Evolutionary conservation across 176 grass and related monocot species (phyloP).

Genomic region (Areca catechu): DNA sequence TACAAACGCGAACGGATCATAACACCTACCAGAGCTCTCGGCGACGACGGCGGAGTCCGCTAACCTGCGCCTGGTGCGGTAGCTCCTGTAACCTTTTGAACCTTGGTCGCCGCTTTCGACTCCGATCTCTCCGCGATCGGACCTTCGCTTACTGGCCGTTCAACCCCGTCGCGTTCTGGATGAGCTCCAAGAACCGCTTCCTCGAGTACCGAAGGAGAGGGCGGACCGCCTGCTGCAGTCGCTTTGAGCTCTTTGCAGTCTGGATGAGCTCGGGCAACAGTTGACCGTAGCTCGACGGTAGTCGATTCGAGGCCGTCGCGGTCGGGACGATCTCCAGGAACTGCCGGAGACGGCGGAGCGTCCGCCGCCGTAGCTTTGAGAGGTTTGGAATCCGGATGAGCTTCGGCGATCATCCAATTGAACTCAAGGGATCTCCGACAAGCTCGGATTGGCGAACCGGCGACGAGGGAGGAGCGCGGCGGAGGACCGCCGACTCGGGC

Average conservation of each 20-base stretch:
- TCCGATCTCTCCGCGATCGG: not conserved
- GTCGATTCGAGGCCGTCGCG: not conserved
- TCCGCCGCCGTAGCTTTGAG: not conserved
- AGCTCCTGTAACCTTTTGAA: conserved; percentile 97
- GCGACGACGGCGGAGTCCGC: conserved; percentile 93
- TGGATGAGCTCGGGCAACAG: not conserved
- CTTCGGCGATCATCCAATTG: no score
- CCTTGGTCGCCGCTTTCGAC: conserved; percentile 14
- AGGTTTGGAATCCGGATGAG: no score
- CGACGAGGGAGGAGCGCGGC: no score
- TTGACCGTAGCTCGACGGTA: not conserved
- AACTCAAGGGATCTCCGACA: no score
- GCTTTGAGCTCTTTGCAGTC: not conserved
- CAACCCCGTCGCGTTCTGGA: no score
- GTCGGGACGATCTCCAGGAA: no score
- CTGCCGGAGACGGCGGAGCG: not conserved
- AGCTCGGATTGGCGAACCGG: no score
- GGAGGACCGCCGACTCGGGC: no score
- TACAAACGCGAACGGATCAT: not conserved
- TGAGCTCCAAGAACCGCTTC: no score
- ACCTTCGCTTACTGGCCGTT: no score
- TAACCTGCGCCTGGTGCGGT: conserved; percentile 79
- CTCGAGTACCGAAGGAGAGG: not conserved
- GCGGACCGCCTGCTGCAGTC: not conserved
- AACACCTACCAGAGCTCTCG: conserved; percentile 76